A percentile compares a stretch with the other conserved stretches of the same genome.
phyloP scores from a whole-genome alignment of 805 yeast species.

The Metschnikowia reukaufii region DNA sequence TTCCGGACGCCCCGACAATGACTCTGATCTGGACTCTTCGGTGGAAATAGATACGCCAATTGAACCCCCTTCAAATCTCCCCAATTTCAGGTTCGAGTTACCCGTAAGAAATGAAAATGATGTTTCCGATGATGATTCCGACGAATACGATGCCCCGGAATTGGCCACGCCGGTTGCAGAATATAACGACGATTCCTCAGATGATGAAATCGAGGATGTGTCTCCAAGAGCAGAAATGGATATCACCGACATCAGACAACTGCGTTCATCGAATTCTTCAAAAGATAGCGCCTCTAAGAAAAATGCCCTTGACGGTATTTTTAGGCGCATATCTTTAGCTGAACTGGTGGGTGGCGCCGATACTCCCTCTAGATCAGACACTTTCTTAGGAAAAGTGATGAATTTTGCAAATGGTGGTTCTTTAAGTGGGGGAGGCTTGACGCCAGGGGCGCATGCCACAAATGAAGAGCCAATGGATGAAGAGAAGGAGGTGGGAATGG shows the following conservation, averaged over 20 bases:
- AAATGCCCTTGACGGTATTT: conserved; percentile 22
- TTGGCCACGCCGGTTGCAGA: conserved; percentile 7
- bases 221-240: conserved; percentile 14
- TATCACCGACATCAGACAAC: conserved; percentile 16
- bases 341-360: conserved; percentile 27
- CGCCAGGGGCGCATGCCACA: conserved; percentile 37
- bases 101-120: conserved; percentile 6
- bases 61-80: conserved; percentile 11
- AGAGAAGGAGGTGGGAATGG: conserved; percentile 21
- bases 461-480: conserved; percentile 24
- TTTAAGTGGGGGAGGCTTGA: conserved; percentile 42
- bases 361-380: conserved; percentile 31
- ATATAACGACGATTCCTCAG: conserved; percentile 20
- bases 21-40: conserved; percentile 22
- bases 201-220: conserved; percentile 11
- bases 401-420: conserved; percentile 26
- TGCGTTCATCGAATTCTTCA: conserved; percentile 9
- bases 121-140: conserved; percentile 7
- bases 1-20: conserved; percentile 7
- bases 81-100: conserved; percentile 15
- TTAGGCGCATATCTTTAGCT: conserved; percentile 37
- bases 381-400: conserved; percentile 41
- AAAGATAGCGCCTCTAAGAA: conserved; percentile 9
- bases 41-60: conserved; percentile 4
- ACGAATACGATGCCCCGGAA: conserved; percentile 11